phyloP scores from a whole-genome alignment of 2,329 filamentous ascomycete species.

The Biscogniauxia marginata region DNA sequence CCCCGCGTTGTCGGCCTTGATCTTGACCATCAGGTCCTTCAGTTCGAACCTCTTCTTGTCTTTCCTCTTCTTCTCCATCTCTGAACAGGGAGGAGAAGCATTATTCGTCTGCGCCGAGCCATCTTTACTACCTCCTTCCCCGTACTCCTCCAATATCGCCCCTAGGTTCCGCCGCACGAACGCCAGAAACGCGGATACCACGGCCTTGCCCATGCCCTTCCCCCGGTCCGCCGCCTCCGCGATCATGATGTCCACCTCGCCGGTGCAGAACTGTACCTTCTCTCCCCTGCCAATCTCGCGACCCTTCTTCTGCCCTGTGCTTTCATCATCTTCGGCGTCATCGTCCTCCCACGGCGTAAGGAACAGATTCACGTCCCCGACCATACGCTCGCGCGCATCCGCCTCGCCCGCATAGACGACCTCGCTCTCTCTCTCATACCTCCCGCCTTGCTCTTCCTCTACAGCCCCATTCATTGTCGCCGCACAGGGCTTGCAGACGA shows the following conservation, averaged over 20 bases:
- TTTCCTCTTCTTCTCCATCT: conserved; percentile 4
- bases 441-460: too few relatives aligned
- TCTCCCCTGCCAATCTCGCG: conserved; percentile 24
- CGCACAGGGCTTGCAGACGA: conserved; percentile 55
- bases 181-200: conserved; percentile 65
- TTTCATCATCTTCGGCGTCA: conserved; percentile 32
- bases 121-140: too few relatives aligned
- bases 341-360: conserved; percentile 60
- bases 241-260: conserved; percentile 36
- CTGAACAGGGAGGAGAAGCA: too few relatives aligned
- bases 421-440: neutral
- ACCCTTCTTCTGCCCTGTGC: conserved; percentile 14
- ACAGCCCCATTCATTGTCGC: too few relatives aligned
- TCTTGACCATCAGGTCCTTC: conserved; percentile 57
- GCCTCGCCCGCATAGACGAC: conserved; percentile 39
- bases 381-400: conserved; percentile 59
- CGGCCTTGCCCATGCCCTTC: conserved; percentile 31
- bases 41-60: conserved; percentile 27
- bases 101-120: too few relatives aligned
- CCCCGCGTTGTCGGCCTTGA: conserved; percentile 52
- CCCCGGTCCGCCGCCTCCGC: conserved; percentile 23
- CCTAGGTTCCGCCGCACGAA: conserved; percentile 60
- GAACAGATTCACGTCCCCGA: conserved; percentile 82
- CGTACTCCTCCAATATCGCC: conserved; percentile 58
- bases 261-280: too few relatives aligned